These are phyloP conservation scores for Tylopilus cervinicoccineus DNA, from an alignment of 768 basidiomycete genomes.

Conservation along the genomic window DNA sequence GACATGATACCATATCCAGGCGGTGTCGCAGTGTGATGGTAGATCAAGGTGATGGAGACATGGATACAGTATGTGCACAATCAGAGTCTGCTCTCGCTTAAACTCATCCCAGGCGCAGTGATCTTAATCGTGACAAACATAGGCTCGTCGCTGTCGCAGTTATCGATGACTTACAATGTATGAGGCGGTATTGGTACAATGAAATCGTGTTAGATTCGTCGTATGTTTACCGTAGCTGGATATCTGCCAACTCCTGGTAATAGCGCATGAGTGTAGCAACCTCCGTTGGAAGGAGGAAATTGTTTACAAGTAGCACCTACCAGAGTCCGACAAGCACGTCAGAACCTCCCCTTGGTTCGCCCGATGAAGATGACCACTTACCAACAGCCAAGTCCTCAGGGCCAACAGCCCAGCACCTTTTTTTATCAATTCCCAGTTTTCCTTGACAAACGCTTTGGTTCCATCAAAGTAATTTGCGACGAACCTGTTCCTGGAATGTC, in stretches of 20 bases:
- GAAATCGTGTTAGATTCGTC: neutral
- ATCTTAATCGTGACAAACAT: too few relatives aligned
- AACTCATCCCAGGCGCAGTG: too few relatives aligned
- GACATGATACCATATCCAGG: too few relatives aligned
- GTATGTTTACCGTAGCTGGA: constrained; percentile 34
- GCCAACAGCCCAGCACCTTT: constrained; percentile 66
- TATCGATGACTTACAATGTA: neutral
- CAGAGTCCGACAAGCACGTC: neutral
- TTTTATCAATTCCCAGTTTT: constrained; percentile 66
- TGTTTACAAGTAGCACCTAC: constrained; percentile 52
- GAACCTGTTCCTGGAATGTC: constrained; percentile 44
- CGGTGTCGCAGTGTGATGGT: too few relatives aligned
- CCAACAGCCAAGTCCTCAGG: constrained; percentile 57
- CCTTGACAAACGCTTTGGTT: constrained; percentile 48
- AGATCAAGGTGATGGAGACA: too few relatives aligned
- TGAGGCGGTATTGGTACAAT: neutral
- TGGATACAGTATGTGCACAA: too few relatives aligned
- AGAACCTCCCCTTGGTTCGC: neutral
- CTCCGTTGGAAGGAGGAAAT: constrained; percentile 48
- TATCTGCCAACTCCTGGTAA: constrained; percentile 51
- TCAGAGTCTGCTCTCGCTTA: too few relatives aligned
- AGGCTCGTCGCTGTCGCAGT: neutral
- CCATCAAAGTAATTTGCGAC: constrained; percentile 53
- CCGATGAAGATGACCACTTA: constrained; percentile 26
- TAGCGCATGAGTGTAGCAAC: constrained; percentile 47